phyloP scores from a whole-genome alignment of 331 rosid genomes.

The Acacia pycnantha region DNA sequence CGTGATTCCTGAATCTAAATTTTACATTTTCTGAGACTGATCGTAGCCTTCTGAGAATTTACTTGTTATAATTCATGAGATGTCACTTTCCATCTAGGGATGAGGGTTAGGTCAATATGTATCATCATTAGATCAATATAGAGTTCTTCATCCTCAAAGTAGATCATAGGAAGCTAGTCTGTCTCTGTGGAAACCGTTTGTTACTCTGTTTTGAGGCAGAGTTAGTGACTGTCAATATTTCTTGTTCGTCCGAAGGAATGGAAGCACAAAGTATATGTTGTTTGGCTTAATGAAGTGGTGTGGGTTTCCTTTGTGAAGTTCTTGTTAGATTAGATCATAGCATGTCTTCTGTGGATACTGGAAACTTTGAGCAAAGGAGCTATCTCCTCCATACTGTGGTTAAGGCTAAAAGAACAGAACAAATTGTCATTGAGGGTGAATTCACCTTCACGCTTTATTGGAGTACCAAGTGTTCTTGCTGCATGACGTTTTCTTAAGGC shows the following conservation, averaged over 20 bases:
- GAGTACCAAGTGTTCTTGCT: neutral
- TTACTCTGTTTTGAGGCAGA: neutral
- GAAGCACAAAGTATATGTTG: neutral
- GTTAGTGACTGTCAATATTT: neutral
- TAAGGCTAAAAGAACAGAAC: neutral
- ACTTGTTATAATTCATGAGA: neutral
- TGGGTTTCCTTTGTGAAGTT: neutral
- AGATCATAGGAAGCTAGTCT: neutral
- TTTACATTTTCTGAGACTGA: neutral
- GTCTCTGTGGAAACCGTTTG: neutral
- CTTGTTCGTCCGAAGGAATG: neutral
- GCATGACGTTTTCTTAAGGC: neutral
- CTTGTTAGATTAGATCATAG: neutral
- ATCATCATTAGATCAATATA: neutral
- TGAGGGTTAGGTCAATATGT: neutral
- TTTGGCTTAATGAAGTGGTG: neutral
- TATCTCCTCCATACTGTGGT: neutral
- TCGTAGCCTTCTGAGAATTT: neutral
- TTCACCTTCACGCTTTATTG: slow-evolving; percentile 3
- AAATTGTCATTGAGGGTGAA: neutral
- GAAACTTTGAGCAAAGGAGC: neutral
- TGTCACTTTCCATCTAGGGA: neutral
- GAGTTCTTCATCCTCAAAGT: neutral
- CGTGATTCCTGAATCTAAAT: neutral
- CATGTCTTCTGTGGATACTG: neutral